phyloP scores from a whole-genome alignment of 257 asterid genomes.

The Nicotiana attenuata region DNA sequence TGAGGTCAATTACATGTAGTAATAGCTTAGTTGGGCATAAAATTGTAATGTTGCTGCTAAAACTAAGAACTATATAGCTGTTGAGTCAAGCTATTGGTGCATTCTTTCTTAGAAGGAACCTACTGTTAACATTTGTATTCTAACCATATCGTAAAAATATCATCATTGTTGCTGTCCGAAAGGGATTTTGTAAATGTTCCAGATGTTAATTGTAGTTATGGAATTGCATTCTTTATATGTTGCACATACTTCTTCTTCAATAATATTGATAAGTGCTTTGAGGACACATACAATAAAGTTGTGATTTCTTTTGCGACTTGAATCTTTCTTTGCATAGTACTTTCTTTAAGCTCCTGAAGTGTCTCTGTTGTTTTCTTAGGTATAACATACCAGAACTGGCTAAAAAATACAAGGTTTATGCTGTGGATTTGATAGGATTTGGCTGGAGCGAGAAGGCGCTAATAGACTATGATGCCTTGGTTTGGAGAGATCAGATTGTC shows the following conservation, averaged over 20 bases:
- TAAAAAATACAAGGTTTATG: slow-evolving; percentile 79
- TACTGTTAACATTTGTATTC: not conserved
- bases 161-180: not conserved
- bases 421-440: slow-evolving; percentile 83
- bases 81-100: not conserved
- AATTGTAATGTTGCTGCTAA: not conserved
- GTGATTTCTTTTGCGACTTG: not conserved
- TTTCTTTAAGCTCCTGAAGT: not conserved
- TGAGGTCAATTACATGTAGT: not conserved
- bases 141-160: not conserved
- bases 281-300: not conserved
- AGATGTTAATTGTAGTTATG: not conserved
- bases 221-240: not conserved
- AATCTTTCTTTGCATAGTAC: not conserved
- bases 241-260: not conserved
- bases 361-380: slow-evolving; percentile 28
- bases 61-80: not conserved
- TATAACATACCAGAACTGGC: slow-evolving; percentile 91
- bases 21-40: not conserved
- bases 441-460: slow-evolving; percentile 99
- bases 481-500: slow-evolving; percentile 92
- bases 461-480: slow-evolving; percentile 75
- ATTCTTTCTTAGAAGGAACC: not conserved
- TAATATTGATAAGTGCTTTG: not conserved
- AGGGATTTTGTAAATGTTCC: not conserved